These are phyloP conservation scores for Saccharomycopsis oosterbeekiorum DNA, from an alignment of 805 yeast genomes.

Conservation along the genomic window DNA sequence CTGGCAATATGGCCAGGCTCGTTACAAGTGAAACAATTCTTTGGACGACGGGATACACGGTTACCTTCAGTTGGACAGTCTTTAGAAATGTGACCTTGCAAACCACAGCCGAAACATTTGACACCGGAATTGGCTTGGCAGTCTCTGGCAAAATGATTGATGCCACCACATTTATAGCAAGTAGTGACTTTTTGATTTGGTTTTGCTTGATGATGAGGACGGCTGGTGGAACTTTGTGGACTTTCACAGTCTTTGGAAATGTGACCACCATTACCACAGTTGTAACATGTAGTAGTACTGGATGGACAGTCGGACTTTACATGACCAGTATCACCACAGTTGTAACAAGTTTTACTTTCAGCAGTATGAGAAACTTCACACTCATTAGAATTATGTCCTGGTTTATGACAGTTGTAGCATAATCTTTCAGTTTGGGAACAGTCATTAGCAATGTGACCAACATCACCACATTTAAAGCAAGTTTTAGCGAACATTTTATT, in stretches of 20 bases:
- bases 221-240: constrained; percentile 37
- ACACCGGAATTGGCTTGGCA: constrained; percentile 61
- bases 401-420: constrained; percentile 86
- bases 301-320: constrained; percentile 74
- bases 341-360: constrained; percentile 81
- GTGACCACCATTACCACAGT: constrained; percentile 72
- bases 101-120: constrained; percentile 91
- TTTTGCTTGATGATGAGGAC: constrained; percentile 12
- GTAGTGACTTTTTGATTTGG: constrained; percentile 21
- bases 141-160: constrained; percentile 88
- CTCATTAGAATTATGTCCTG: constrained; percentile 82
- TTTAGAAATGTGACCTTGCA: constrained; percentile 62
- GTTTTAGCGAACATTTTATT: constrained; percentile 36
- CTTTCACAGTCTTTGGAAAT: constrained; percentile 65
- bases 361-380: constrained; percentile 85
- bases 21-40: constrained; percentile 63
- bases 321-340: constrained; percentile 87
- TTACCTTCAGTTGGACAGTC: constrained; percentile 38
- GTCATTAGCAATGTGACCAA: constrained; percentile 83
- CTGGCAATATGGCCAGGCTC: constrained; percentile 81
- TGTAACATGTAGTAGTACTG: constrained; percentile 64
- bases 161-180: constrained; percentile 38
- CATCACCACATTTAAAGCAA: constrained; percentile 86
- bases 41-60: neutral
- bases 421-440: constrained; percentile 78